Base-by-base conservation (phyloP, 225 moss, liverwort and hornwort species). In the Pseudoscleropodium purum region DNA sequence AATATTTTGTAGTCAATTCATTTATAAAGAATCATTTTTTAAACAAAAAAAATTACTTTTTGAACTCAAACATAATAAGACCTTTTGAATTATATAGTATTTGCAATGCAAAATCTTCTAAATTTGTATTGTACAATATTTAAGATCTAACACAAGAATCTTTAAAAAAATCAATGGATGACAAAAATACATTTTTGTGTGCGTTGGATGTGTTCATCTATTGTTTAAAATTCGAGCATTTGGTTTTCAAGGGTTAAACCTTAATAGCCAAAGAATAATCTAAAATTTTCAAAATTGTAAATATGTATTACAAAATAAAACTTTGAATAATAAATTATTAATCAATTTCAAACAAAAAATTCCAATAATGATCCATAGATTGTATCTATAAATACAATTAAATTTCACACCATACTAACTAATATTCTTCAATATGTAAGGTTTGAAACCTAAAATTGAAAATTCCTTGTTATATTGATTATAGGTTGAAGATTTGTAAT, bases 121-220 rank as follows among this genome's bases (percentile, higher is more conserved):
- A 37, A n/a, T 37, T 4, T 37, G 2, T 68, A 37, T 37, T 11
- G 0, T 7, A 6, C 3, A 68, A 68, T 37, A 0, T 12, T 37
- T 6, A 12, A 11, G 12, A 37, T 21, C 4, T 21, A 68, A 21
- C 1, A 68, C 21, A 68, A 13, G 21, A 37, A 21, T 68, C 68
- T 12, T 21, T 1, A 3, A 36, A 19, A 66, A 11, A 68, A 67
- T 34, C 10, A 20, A 21, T 12, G 4, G 4, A 68, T 36, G 20
- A 37, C n/a, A 37, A 68, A 18, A 37, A 68, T 0, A 11, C 10
- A 67, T 20, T 11, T 68, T 68, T 12, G 20, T 68, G 2, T 68
- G 1, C 0, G 0, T 66, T 37, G 37, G 4, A 37, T 37, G 37
- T 21, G 0, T 37, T 37, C 37, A 68, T 68, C 4, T 2, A 2